These are phyloP conservation scores for Pouteria glomerata DNA, from an alignment of 148 eudicot species.

Conservation along the genomic window DNA sequence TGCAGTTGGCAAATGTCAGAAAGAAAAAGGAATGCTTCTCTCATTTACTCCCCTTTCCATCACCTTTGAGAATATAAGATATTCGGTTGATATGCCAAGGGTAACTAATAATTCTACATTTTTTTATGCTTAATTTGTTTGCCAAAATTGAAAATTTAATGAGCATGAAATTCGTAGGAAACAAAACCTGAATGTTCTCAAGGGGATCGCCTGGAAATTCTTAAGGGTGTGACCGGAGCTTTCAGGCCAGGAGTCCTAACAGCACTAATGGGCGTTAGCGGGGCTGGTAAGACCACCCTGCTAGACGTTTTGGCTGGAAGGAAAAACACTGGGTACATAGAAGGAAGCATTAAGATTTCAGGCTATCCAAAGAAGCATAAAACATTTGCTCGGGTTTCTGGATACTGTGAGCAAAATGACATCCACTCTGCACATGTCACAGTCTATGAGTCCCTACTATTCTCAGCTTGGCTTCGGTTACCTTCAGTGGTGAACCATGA, in stretches of 20 bases:
- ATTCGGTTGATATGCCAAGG: not conserved
- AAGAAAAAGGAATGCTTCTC: conserved; percentile 1
- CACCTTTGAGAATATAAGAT: not conserved
- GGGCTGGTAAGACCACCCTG: conserved; percentile 36
- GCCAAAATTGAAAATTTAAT: not conserved
- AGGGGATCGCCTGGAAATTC: not conserved
- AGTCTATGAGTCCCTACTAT: not conserved
- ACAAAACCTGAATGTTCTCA: not conserved
- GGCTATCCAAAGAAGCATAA: conserved; percentile 25
- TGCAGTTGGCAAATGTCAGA: not conserved
- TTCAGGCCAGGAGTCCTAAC: conserved; percentile 33
- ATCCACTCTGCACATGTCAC: not conserved
- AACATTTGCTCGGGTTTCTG: conserved; percentile 32
- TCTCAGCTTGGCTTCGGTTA: not conserved
- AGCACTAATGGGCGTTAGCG: conserved; percentile 30
- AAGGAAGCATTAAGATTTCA: conserved; percentile 23
- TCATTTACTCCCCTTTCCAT: not conserved
- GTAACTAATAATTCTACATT: not conserved
- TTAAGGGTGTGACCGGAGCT: conserved; percentile 22
- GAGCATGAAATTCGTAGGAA: not conserved
- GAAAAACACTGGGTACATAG: conserved; percentile 24
- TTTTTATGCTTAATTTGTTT: not conserved
- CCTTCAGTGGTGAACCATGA: not conserved
- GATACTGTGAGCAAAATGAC: conserved; percentile 29
- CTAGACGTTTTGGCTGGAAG: conserved; percentile 33